These are phyloP conservation scores for Malbranchea zuffiana DNA, from an alignment of 2,329 filamentous ascomycete genomes.

Conservation along the genomic window DNA sequence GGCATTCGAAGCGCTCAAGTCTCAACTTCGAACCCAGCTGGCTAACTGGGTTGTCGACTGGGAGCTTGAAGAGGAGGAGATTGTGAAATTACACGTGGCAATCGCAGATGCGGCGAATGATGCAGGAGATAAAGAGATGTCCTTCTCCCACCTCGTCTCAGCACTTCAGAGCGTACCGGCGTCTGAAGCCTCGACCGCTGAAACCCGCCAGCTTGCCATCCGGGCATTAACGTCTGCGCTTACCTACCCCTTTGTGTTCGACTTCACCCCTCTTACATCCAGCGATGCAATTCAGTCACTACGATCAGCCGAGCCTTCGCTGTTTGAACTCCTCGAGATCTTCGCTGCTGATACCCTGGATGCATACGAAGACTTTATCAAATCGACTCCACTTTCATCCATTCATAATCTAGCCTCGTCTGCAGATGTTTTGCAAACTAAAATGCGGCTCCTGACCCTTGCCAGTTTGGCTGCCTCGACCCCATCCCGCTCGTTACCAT, in stretches of 20 bases:
- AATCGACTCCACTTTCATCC: conserved; percentile 38
- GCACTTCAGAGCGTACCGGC: conserved; percentile 67
- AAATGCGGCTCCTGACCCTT: conserved; percentile 92
- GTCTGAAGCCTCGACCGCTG: conserved; percentile 43
- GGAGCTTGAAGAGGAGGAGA: conserved; percentile 70
- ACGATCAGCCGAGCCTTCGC: conserved; percentile 68
- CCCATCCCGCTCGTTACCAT: conserved; percentile 77
- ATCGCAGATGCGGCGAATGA: conserved; percentile 72
- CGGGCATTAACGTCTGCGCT: conserved; percentile 58
- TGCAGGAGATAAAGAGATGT: conserved; percentile 64
- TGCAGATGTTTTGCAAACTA: conserved; percentile 71
- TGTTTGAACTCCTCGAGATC: conserved; percentile 88
- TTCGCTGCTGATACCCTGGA: conserved; percentile 91
- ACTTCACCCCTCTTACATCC: conserved; percentile 60
- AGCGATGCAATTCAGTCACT: conserved; percentile 76
- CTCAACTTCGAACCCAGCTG: conserved; percentile 66
- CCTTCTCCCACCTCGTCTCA: conserved; percentile 60
- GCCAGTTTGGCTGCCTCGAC: conserved; percentile 77
- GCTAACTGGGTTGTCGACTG: conserved; percentile 73
- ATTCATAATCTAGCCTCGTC: conserved; percentile 78
- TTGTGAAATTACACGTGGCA: conserved; percentile 73
- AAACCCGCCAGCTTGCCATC: conserved; percentile 49
- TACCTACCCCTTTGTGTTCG: conserved; percentile 54
- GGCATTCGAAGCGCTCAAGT: conserved; percentile 73
- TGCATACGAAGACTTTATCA: conserved; percentile 89